Conservation (phyloP, 345 rosid genomes). For the Syzygium aromaticum region DNA sequence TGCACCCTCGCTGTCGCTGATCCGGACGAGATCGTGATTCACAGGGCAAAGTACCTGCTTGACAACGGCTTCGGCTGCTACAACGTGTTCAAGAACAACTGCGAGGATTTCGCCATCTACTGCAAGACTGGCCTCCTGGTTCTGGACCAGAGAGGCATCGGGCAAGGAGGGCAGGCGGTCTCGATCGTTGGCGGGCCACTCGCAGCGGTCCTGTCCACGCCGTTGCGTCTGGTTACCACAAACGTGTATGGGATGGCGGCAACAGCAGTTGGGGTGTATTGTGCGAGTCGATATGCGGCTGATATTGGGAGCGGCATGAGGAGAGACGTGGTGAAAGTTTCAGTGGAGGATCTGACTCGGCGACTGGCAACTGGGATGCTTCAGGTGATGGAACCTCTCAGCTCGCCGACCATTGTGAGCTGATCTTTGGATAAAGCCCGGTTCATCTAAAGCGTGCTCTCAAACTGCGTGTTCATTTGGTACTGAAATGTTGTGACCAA, state of each 20-base stretch:
- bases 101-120: constrained; percentile 78
- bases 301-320: constrained; percentile 70
- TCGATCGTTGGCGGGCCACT: constrained; percentile 77
- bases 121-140: constrained; percentile 81
- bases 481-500: neutral
- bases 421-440: neutral
- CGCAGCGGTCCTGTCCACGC: constrained; percentile 64
- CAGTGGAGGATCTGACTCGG: constrained; percentile 65
- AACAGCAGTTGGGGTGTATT: constrained; percentile 68
- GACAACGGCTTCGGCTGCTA: constrained; percentile 88
- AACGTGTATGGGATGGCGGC: constrained; percentile 84
- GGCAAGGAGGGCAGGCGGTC: constrained; percentile 82
- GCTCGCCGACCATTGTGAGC: neutral
- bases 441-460: neutral
- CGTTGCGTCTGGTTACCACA: constrained; percentile 65
- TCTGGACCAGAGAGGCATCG: constrained; percentile 42
- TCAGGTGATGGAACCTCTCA: constrained; percentile 36
- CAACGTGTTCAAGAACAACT: constrained; percentile 69
- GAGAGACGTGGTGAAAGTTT: constrained; percentile 60
- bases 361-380: constrained; percentile 54
- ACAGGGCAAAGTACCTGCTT: constrained; percentile 67
- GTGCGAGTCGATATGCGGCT: constrained; percentile 71
- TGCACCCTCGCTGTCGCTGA: constrained; percentile 79
- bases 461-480: neutral
- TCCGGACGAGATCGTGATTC: constrained; percentile 35